These are phyloP conservation scores for Aureobasidium musti DNA, from an alignment of 2,329 filamentous ascomycete species.

Conservation along the genomic window DNA sequence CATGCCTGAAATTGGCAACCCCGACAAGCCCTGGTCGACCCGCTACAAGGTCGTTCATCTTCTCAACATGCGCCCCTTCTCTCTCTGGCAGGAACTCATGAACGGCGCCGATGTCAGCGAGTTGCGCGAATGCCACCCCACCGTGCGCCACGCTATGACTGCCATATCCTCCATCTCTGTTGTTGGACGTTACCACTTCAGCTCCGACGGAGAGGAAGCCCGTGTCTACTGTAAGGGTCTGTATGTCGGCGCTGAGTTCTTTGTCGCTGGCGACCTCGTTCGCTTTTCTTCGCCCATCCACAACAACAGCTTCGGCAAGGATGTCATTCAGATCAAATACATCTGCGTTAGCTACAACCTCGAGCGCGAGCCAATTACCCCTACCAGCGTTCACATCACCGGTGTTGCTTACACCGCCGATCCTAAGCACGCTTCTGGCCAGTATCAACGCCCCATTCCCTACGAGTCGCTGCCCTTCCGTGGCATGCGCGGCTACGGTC, in stretches of 20 bases:
- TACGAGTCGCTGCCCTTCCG: slow-evolving; percentile 33
- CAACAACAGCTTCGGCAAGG: slow-evolving; percentile 24
- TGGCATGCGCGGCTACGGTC: slow-evolving; percentile 50
- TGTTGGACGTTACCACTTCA: slow-evolving; percentile 55
- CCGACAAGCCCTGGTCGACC: slow-evolving; percentile 55
- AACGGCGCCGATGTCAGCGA: slow-evolving; percentile 42
- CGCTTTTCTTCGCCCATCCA: slow-evolving; percentile 46
- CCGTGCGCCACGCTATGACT: slow-evolving; percentile 57
- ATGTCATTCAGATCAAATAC: slow-evolving; percentile 46
- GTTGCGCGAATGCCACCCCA: slow-evolving; percentile 52
- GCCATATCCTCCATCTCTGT: slow-evolving; percentile 57
- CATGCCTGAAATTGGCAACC: slow-evolving; percentile 50
- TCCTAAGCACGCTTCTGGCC: slow-evolving; percentile 38
- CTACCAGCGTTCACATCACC: slow-evolving; percentile 50
- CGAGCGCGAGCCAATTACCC: slow-evolving; percentile 47
- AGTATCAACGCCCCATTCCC: slow-evolving; percentile 27
- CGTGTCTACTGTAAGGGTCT: slow-evolving; percentile 56
- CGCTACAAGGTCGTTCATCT: slow-evolving; percentile 59
- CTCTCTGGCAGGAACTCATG: slow-evolving; percentile 56
- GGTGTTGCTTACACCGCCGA: slow-evolving; percentile 54
- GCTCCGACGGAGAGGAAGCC: slow-evolving; percentile 57
- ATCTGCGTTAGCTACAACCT: slow-evolving; percentile 52
- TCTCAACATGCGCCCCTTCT: slow-evolving; percentile 57
- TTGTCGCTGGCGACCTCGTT: slow-evolving; percentile 57
- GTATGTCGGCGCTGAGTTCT: slow-evolving; percentile 59